Evolutionary conservation across 768 basidiomycete genomes (phyloP).

Genomic region (Mrakia gelida): DNA sequence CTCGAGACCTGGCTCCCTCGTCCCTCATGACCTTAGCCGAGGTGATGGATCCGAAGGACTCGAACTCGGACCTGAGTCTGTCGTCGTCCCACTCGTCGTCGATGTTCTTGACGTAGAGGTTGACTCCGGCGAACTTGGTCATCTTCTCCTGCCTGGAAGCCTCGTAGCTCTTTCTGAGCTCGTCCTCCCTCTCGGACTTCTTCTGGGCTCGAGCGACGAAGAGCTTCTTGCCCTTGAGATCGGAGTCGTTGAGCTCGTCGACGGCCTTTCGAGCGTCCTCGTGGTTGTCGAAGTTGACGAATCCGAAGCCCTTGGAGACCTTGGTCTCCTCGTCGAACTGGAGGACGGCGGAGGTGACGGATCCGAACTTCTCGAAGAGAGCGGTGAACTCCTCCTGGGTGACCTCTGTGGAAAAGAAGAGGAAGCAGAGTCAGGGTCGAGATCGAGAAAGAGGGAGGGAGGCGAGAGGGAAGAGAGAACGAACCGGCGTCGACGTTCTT

Average conservation of each 20-base stretch:
- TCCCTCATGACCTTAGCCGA: constrained; percentile 99
- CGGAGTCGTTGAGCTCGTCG: constrained; percentile 79
- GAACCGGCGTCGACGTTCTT: constrained; percentile 77
- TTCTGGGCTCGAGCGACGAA: constrained; percentile 97
- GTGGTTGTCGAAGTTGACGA: constrained; percentile 92
- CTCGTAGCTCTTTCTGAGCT: constrained; percentile 88
- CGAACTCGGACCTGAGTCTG: constrained; percentile 91
- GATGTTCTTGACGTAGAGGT: constrained; percentile 99
- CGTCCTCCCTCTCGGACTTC: constrained; percentile 96
- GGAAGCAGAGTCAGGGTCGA: not conserved
- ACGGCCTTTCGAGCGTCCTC: constrained; percentile 89
- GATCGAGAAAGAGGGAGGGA: not conserved
- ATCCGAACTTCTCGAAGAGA: constrained; percentile 72
- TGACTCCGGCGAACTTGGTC: constrained; percentile 97
- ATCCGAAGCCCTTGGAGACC: constrained; percentile 88
- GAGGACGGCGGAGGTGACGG: constrained; percentile 82
- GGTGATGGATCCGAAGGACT: constrained; percentile 93
- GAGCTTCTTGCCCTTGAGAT: constrained; percentile 78
- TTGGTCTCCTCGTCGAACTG: constrained; percentile 80
- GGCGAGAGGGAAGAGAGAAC: not conserved
- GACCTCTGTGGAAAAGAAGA: constrained; percentile 50
- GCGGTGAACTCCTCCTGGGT: constrained; percentile 79
- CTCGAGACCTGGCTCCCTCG: constrained; percentile 81
- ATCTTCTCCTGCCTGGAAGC: constrained; percentile 94
- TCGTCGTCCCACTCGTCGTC: constrained; percentile 89